A percentile compares a stretch with the other conserved stretches of the same genome.
Conservation (phyloP, 192 early-diverging fungal genomes). For the Dissophora ornata region DNA sequence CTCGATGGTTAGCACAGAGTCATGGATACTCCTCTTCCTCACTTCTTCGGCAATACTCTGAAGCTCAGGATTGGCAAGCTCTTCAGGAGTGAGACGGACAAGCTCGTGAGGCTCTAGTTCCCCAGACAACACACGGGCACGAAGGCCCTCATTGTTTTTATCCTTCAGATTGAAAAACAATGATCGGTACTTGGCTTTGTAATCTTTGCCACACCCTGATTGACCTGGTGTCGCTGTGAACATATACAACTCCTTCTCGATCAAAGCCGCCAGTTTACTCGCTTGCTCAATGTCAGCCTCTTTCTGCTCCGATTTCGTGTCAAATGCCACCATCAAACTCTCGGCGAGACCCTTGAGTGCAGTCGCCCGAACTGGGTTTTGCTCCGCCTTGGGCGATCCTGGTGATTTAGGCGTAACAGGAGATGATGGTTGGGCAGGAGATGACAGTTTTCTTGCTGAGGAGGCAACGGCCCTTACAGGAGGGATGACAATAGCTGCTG, state of each 20-base stretch:
- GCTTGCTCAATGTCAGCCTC: conserved; percentile 44
- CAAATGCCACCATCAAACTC: conserved; percentile 44
- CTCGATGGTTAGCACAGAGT: conserved; percentile 66
- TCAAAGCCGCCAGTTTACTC: conserved; percentile 46
- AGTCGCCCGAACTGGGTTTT: conserved; percentile 60
- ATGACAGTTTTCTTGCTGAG: conserved; percentile 18
- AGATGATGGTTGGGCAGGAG: conserved; percentile 10
- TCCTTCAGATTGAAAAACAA: conserved; percentile 83
- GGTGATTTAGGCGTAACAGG: conserved; percentile 6
- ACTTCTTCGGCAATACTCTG: conserved; percentile 67
- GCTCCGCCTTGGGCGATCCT: conserved; percentile 38
- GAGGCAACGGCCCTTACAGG: conserved; percentile 5
- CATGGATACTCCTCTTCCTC: conserved; percentile 64
- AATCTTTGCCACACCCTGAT: conserved; percentile 63
- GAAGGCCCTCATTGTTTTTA: conserved; percentile 81
- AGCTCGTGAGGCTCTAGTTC: conserved; percentile 71
- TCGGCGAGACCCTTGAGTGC: conserved; percentile 59
- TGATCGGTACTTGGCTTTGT: conserved; percentile 85
- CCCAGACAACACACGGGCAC: conserved; percentile 70
- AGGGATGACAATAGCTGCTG: conserved; percentile 7
- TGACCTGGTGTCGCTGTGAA: conserved; percentile 59
- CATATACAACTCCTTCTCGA: conserved; percentile 64
- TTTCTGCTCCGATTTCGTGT: conserved; percentile 1
- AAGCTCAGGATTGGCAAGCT: conserved; percentile 88
- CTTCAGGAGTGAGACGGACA: conserved; percentile 83